A percentile compares a stretch with the other conserved stretches of the same genome.
phyloP scores from a whole-genome alignment of 768 basidiomycete genomes.

The Tylopilus intermedius region DNA sequence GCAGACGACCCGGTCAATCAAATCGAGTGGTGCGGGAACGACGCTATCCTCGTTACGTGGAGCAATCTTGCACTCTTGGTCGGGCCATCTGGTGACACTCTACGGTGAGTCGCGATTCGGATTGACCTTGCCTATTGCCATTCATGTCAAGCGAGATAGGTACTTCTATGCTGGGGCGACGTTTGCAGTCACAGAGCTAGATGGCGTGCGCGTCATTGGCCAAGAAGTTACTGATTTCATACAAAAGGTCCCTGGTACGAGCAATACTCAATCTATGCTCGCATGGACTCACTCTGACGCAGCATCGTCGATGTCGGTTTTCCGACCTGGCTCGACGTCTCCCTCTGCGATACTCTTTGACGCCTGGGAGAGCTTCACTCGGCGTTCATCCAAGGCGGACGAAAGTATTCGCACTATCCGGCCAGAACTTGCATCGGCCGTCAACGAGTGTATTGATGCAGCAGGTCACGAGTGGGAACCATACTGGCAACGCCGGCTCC shows the following conservation, averaged over 20 bases:
- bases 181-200: slow-evolving; percentile 79
- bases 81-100: slow-evolving; percentile 85
- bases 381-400: slow-evolving; percentile 85
- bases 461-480: slow-evolving; percentile 91
- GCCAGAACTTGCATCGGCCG: slow-evolving; percentile 79
- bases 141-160: slow-evolving; percentile 36
- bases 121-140: background rate
- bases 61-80: slow-evolving; percentile 71
- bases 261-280: background rate
- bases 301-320: slow-evolving; percentile 79
- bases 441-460: slow-evolving; percentile 90
- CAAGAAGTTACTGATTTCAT: slow-evolving; percentile 81
- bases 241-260: slow-evolving; percentile 86
- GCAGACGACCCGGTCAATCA: slow-evolving; percentile 59
- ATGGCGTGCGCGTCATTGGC: slow-evolving; percentile 82
- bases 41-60: slow-evolving; percentile 89
- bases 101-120: slow-evolving; percentile 53
- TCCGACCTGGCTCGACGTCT: slow-evolving; percentile 88
- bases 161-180: slow-evolving; percentile 75
- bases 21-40: slow-evolving; percentile 95
- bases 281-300: background rate
- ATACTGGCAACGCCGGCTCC: slow-evolving; percentile 79
- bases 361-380: slow-evolving; percentile 83
- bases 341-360: slow-evolving; percentile 90
- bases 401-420: slow-evolving; percentile 87